phyloP scores from a whole-genome alignment of 2,329 filamentous ascomycete genomes.

The Microdochium trichocladiopsis region DNA sequence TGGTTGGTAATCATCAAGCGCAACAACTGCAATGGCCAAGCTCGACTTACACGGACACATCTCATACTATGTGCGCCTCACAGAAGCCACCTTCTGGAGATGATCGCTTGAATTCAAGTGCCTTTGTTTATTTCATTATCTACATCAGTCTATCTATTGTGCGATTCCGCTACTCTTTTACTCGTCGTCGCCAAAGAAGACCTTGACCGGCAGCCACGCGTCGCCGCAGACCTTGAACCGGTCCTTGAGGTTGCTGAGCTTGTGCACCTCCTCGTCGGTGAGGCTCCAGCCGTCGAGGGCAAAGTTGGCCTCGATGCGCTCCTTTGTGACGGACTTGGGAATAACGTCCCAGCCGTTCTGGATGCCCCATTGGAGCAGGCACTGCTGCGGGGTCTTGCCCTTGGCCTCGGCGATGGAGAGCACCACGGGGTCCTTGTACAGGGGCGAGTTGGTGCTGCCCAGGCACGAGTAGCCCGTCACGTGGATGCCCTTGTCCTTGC shows the following conservation, averaged over 20 bases:
- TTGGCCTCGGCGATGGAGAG: constrained; percentile 56
- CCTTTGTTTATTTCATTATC: not conserved
- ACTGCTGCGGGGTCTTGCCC: constrained; percentile 66
- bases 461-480: constrained; percentile 69
- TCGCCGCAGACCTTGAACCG: constrained; percentile 81
- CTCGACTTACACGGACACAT: too few relatives aligned
- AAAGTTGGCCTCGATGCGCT: constrained; percentile 70
- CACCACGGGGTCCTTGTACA: constrained; percentile 60
- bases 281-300: constrained; percentile 68
- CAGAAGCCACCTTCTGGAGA: too few relatives aligned
- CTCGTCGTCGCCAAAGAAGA: constrained; percentile 81
- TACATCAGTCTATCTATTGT: not conserved
- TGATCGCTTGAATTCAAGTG: too few relatives aligned
- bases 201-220: constrained; percentile 65
- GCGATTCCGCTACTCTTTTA: constrained; percentile 28
- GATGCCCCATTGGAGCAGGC: constrained; percentile 73
- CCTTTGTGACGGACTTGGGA: constrained; percentile 72
- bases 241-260: constrained; percentile 60
- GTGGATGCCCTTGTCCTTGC: constrained; percentile 67
- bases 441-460: constrained; percentile 62
- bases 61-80: too few relatives aligned
- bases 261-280: constrained; percentile 63
- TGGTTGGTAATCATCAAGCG: too few relatives aligned
- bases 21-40: too few relatives aligned
- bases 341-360: constrained; percentile 78